A percentile compares a stretch with the other conserved stretches of the same genome.
These are phyloP conservation scores for Ampelomyces quisqualis DNA, from an alignment of 2,329 filamentous ascomycete genomes.

Conservation along the genomic window DNA sequence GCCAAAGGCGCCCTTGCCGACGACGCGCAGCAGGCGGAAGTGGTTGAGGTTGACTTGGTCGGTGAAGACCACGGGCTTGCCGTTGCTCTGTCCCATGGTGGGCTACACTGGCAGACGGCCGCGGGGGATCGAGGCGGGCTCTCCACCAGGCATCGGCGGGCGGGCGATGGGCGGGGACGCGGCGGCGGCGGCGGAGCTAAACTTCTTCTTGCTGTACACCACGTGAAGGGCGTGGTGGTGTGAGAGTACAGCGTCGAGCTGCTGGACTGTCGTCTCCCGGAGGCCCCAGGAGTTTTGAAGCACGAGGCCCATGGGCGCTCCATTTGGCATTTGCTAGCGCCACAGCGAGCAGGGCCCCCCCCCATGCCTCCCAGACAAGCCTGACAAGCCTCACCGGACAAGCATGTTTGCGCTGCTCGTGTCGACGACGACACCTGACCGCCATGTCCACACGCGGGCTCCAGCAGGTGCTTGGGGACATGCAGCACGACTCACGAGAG, in stretches of 20 bases:
- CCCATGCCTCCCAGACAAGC: constrained; percentile 4
- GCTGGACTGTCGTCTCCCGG: constrained; percentile 19
- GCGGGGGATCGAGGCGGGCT: constrained; percentile 10
- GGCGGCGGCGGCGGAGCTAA: constrained; percentile 3
- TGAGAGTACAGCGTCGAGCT: constrained; percentile 1
- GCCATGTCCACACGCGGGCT: neutral
- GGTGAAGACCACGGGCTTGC: constrained; percentile 87
- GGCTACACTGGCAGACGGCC: constrained; percentile 29
- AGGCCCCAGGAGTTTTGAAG: constrained; percentile 27
- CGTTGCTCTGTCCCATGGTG: constrained; percentile 89
- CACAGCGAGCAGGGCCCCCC: constrained; percentile 4
- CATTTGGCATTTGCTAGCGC: constrained; percentile 15
- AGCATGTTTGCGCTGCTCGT: neutral
- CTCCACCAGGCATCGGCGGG: constrained; percentile 31
- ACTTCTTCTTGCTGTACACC: too few species aligned
- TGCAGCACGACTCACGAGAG: constrained; percentile 10
- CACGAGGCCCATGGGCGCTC: constrained; percentile 21
- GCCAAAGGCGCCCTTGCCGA: constrained; percentile 96
- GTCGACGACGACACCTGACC: neutral
- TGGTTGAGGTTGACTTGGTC: constrained; percentile 98
- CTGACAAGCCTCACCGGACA: neutral
- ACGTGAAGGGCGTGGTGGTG: constrained; percentile 3
- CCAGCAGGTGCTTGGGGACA: neutral
- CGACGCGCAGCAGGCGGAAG: constrained; percentile 90
- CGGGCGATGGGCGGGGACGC: constrained; percentile 1